Evolutionary conservation across 139 green algal genomes (phyloP).

Genomic region (Pleodorina starrii): DNA sequence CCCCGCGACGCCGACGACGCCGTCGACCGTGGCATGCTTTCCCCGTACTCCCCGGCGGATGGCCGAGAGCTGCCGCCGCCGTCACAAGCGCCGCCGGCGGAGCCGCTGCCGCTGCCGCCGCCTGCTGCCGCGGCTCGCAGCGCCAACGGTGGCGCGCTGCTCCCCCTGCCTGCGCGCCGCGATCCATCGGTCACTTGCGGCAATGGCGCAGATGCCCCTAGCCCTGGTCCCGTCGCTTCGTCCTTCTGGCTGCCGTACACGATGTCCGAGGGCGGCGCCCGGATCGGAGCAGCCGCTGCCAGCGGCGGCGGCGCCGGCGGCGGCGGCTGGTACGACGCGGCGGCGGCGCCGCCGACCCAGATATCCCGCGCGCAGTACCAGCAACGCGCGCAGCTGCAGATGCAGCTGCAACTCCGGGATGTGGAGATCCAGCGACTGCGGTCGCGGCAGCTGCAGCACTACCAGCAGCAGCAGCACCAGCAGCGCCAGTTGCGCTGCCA

Average conservation of each 20-base stretch:
- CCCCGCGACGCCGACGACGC: neutral
- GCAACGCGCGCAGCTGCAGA: constrained; percentile 9
- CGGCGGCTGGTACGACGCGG: neutral
- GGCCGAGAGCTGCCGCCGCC: too few relatives aligned
- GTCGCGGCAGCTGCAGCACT: neutral
- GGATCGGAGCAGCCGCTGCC: neutral
- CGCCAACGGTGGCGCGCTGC: neutral
- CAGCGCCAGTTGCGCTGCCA: neutral
- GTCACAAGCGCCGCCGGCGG: too few relatives aligned
- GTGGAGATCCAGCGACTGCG: neutral
- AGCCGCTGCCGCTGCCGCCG: neutral
- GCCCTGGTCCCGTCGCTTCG: neutral
- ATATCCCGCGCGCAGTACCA: neutral
- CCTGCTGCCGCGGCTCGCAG: neutral
- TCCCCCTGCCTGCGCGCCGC: neutral
- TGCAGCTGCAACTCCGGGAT: neutral
- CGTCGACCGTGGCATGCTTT: neutral
- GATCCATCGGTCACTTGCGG: neutral
- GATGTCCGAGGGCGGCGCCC: neutral
- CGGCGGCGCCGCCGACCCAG: neutral
- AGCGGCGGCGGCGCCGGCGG: neutral
- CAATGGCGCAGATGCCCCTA: neutral
- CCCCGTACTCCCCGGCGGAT: neutral
- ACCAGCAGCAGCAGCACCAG: neutral
- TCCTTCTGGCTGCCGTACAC: neutral